Percentiles rank a stretch among this genome's conserved stretches.
Conservation (phyloP, 2,329 filamentous ascomycete genomes). For the Penicillium occitanis region DNA sequence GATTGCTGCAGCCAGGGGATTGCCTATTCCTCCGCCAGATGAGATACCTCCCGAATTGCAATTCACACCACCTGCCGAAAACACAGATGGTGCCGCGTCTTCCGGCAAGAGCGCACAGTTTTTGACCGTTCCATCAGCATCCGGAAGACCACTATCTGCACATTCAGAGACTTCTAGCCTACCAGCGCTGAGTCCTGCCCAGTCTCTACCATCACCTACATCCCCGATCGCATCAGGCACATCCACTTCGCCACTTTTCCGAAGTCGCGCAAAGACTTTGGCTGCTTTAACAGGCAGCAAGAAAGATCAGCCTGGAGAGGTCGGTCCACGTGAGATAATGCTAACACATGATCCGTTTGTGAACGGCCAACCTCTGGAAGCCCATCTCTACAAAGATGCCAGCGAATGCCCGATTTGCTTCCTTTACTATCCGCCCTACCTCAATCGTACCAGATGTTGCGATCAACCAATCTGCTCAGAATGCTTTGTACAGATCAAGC, state of each 20-base stretch:
- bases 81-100: constrained; percentile 46
- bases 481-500: constrained; percentile 98
- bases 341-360: constrained; percentile 82
- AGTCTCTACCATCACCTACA: constrained; percentile 59
- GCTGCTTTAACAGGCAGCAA: constrained; percentile 77
- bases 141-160: constrained; percentile 72
- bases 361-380: constrained; percentile 91
- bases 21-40: constrained; percentile 80
- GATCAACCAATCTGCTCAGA: constrained; percentile 96
- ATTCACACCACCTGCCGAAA: constrained; percentile 50
- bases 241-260: constrained; percentile 62
- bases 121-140: constrained; percentile 75
- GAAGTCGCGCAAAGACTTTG: constrained; percentile 83
- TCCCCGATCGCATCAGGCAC: constrained; percentile 55
- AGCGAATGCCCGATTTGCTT: constrained; percentile 95
- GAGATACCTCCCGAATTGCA: constrained; percentile 71
- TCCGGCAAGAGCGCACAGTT: constrained; percentile 65
- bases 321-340: constrained; percentile 73
- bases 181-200: constrained; percentile 30
- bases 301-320: constrained; percentile 69
- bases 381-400: constrained; percentile 88
- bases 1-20: constrained; percentile 81
- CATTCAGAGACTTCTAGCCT: constrained; percentile 11
- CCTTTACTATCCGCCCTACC: constrained; percentile 87
- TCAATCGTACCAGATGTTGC: constrained; percentile 93